These are phyloP conservation scores for Podosphaera xanthii DNA, from an alignment of 2,329 filamentous ascomycete genomes.

Conservation along the genomic window DNA sequence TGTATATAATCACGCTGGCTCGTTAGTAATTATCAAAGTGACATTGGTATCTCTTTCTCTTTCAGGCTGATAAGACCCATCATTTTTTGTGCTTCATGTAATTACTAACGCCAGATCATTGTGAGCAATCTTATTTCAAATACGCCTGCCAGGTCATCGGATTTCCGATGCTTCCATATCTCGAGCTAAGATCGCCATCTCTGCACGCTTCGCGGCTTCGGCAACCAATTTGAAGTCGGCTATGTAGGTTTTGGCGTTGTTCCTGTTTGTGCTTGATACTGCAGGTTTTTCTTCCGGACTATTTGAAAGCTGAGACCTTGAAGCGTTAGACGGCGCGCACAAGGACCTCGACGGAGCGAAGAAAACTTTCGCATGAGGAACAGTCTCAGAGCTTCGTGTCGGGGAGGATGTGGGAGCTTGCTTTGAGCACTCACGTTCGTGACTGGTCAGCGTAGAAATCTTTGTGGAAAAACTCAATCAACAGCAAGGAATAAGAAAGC, in stretches of 20 bases:
- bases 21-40: no score
- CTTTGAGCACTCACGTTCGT: not conserved
- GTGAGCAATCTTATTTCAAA: not conserved
- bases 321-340: not conserved
- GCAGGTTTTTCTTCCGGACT: not conserved
- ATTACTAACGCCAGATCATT: no score
- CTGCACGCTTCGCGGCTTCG: constrained; percentile 79
- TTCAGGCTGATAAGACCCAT: no score
- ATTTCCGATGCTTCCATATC: constrained; percentile 41
- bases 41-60: no score
- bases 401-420: not conserved
- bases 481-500: no score
- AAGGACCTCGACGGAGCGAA: not conserved
- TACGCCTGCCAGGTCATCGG: constrained; percentile 1
- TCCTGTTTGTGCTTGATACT: constrained; percentile 4
- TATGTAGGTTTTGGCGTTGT: constrained; percentile 40
- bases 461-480: no score
- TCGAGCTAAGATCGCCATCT: constrained; percentile 71
- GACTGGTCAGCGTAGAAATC: not conserved
- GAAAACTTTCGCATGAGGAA: constrained; percentile 6
- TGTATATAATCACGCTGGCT: no score
- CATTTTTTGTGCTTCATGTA: no score
- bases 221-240: constrained; percentile 69
- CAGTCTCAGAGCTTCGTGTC: not conserved
- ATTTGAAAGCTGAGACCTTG: not conserved